Evolutionary conservation across 768 basidiomycete species (phyloP), one percentile per base, ranked within the genome.

Genomic region (Mrakia frigida): DNA sequence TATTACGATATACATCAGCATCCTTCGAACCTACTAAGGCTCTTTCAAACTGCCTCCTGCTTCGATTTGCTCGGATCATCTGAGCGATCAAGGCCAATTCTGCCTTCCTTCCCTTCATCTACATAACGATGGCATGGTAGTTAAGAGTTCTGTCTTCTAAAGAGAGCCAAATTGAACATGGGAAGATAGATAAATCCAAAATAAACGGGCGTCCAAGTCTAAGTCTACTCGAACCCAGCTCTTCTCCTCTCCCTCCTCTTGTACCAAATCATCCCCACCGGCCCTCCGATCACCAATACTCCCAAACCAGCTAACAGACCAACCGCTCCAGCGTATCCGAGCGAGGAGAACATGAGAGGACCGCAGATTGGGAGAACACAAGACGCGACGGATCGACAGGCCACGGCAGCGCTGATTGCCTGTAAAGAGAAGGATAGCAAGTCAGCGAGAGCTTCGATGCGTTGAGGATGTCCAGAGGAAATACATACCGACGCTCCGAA

Each of bases 331-430:
- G 65, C 65, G 35, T 68, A 68, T 2, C 65, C 65, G 6, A 68
- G n/a, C 7, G 35, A n/a, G 1, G 37, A 39, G 25, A 68, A 68
- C 65, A 68, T 68, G 14, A 68, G 23, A 18, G 65, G 65, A 6
- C 65, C 65, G 37, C 65, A 68, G 35, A 68, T 41, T 6, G 65
- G 65, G 18, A 68, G 35, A 7, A 68, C 65, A 39, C 65, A 68
- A 18, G 37, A 39, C 13, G 37, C 35, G 37, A 68, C 65, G 65
- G 10, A 14, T 9, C 65, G 65, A 37, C 35, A 25, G 25, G 39
- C 35, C 7, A 68, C 65, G 65, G 65, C 65, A 10, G 65, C 65
- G 25, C 18, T 23, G 65, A 68, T 68, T 35, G 37, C 65, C 56
- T 56, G 56, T 7, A 18, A 25, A 28, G 25, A 28, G 10, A 7